Evolutionary conservation across 1,284 basidiomycete genomes (phyloP), one percentile per base, ranked within the genome.

Genomic region (Ceratobasidium sp.): DNA sequence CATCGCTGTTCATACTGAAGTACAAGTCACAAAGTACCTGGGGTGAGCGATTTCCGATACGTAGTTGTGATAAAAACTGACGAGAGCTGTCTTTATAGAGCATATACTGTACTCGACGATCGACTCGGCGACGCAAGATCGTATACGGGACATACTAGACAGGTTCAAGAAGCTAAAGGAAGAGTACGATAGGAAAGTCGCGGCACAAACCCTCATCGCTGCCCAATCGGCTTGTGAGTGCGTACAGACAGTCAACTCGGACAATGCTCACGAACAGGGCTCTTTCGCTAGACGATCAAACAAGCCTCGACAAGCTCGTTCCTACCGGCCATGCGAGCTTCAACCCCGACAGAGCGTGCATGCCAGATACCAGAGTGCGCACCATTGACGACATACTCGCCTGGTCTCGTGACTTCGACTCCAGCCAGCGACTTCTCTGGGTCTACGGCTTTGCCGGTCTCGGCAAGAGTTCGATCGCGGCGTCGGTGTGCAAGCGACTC

Each of bases 401-500:
- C 1, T 71, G 55, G 53, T 6, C 15, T 44, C 20, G 60, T 5
- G 23, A 49, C 2, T 20, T 20, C 1, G 9, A 23, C 44, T 3
- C 15, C 15, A 4, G 28, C 15, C 20, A 40, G 26, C 56, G 46
- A 10, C 20, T 71, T 1, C 18, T 77, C 56, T 83, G 82, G 82
- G 75, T 83, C 10, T 66, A 81, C 77, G 82, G 82, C 15, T 70
- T 80, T 44, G 82, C 82, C 39, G 81, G 82, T 3, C 80, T 81
- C 15, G 82, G 82, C 5, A 82, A 83, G 61, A 79, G 81, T 20
- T 81, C 81, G 4, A 82, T 83, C 39, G 80, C 82, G 15, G 46
- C 78, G 55, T 81, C 83, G 0, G 63, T 83, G 3, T 81, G 82
- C 39, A 55, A 80, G 5, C n/a, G 73, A 1, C 79, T 75, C 33